Evolutionary conservation across 106 monocot species (phyloP), one percentile per base, ranked within the genome.

Genomic region (Dendrobium nobile): DNA sequence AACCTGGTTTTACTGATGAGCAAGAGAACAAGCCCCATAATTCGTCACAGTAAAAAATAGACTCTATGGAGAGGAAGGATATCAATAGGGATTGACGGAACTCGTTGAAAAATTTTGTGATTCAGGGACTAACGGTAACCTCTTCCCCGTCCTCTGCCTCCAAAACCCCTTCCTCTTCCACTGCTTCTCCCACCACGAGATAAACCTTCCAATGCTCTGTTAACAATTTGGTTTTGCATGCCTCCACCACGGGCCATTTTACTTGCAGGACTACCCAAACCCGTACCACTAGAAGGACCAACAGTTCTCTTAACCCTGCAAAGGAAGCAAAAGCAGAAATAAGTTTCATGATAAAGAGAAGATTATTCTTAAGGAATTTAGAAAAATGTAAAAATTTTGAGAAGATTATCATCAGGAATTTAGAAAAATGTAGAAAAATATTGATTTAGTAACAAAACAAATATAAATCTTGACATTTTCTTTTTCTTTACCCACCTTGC

Each of bases 151-250:
- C 92, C 95, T 61, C 91, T 86, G 54, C 86, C 83, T 41, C 90
- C 85, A 82, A 87, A 82, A 24, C 90, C 88, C 75, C 90, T 83
- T 10, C 89, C 87, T 86, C 93, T 84, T 45, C 95, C 90, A 75
- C 81, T 76, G 54, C 78, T 85, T 68, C 91, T 82, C 33, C 95
- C 93, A 37, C 92, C 95, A 27, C 85, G 88, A 74, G 89, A 87
- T 9, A 99, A 80, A 27, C 99, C 91, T 85, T 99, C 93, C 9
- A 99, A 84, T 65, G 93, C 95, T 77, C 93, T 86, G 82, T 89
- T 95, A 59, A 95, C 82, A 20, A 99, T 88, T 79, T 95, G 99
- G 73, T 82, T 99, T 77, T 85, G 84, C 28, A 68, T 24, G 16
- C 81, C 78, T 41, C 86, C 80, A 41, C 83, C 87, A n/a, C 92